Evolutionary conservation across 2,329 filamentous ascomycete genomes (phyloP).

Genomic region (Rhexocercosporidium sp.): DNA sequence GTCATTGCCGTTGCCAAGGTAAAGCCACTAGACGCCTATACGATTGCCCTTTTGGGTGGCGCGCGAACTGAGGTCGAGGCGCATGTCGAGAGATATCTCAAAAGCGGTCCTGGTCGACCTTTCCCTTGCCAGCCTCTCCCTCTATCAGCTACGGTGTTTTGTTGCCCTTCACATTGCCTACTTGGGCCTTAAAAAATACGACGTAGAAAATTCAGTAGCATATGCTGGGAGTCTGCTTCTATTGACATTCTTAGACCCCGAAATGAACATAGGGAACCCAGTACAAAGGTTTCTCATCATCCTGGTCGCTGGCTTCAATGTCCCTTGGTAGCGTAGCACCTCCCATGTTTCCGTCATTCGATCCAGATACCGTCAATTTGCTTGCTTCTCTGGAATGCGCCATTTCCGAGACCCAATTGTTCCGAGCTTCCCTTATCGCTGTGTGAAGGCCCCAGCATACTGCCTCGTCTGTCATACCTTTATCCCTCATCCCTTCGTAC

Average conservation of each 20-base stretch:
- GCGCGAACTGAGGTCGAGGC: background rate
- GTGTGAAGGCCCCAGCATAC: conserved; percentile 11
- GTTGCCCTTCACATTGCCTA: background rate
- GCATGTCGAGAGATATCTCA: background rate
- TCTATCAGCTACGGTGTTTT: background rate
- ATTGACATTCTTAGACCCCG: conserved; percentile 4
- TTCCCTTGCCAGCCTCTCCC: background rate
- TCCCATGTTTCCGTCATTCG: background rate
- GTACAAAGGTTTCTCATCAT: background rate
- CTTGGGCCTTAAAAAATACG: background rate
- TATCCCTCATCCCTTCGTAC: conserved; percentile 34
- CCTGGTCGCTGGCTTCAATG: background rate
- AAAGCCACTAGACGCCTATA: background rate
- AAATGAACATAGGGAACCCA: conserved; percentile 20
- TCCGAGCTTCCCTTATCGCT: conserved; percentile 1
- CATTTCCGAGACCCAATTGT: background rate
- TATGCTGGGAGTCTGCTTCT: background rate
- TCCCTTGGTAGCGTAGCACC: background rate
- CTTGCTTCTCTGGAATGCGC: background rate
- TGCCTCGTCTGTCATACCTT: conserved; percentile 12
- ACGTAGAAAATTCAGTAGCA: background rate
- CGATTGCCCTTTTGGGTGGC: background rate
- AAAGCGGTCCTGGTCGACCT: background rate
- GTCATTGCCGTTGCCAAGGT: background rate
- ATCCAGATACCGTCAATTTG: background rate